A percentile compares a stretch with the other conserved stretches of the same genome.
These are phyloP conservation scores for Hypoxylon crocopeplum DNA, from an alignment of 495 filamentous ascomycete species.

Conservation along the genomic window DNA sequence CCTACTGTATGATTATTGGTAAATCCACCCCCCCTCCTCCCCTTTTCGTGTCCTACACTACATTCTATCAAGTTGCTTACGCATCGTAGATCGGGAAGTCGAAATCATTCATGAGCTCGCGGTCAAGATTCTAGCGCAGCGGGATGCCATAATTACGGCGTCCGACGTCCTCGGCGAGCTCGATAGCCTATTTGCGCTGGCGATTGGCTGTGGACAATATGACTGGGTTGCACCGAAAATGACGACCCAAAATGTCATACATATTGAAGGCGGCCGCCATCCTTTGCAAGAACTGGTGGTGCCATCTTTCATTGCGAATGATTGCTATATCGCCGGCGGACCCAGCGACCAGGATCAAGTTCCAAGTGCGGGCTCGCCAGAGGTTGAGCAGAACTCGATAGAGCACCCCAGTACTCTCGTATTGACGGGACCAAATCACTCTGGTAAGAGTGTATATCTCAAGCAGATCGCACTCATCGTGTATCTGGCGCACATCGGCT, in stretches of 20 bases:
- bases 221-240: constrained; percentile 74
- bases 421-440: constrained; percentile 93
- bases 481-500: constrained; percentile 91
- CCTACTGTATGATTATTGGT: constrained; percentile 84
- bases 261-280: constrained; percentile 85
- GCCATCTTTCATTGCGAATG: constrained; percentile 84
- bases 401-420: constrained; percentile 74
- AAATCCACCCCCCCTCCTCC: constrained; percentile 33
- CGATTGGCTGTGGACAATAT: constrained; percentile 78
- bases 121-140: constrained; percentile 72
- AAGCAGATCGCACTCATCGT: constrained; percentile 95
- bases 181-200: constrained; percentile 84
- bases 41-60: not conserved
- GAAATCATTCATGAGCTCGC: constrained; percentile 84
- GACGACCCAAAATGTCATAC: constrained; percentile 72
- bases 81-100: constrained; percentile 78
- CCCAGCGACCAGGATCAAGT: constrained; percentile 16
- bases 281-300: constrained; percentile 89
- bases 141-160: constrained; percentile 67
- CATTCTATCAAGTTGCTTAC: constrained; percentile 24
- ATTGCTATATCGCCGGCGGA: constrained; percentile 75
- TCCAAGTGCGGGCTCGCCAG: not conserved
- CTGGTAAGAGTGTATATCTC: constrained; percentile 94
- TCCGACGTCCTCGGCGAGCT: constrained; percentile 87
- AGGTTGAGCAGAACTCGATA: constrained; percentile 23